Base-by-base conservation (phyloP, 1,139 yeast genomes). In the Magnusiomyces magnusii region DNA sequence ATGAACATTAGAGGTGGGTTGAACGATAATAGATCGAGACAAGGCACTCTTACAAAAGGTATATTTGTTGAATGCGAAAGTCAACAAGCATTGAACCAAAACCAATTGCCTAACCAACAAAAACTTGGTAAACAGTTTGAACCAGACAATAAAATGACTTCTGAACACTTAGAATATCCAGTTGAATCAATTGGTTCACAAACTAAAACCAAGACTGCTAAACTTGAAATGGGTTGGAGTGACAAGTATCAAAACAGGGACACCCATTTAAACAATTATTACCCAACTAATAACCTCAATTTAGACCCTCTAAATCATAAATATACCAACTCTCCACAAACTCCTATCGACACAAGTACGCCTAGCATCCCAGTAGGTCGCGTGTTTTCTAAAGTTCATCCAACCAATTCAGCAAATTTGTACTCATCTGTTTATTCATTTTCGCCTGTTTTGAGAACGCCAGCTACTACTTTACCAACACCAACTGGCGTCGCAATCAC, bases 41-140 rank as follows among this genome's bases (percentile, higher is more conserved):
- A 31, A 31, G 19, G 19, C 19, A n/a, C 17, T 9, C 44, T 39
- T 17, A 39, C 44, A 39, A 10, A 39, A 39, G 17, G 19, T 19
- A 39, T n/a, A 10, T 39, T 39, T 15, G 19, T n/a, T n/a, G n/a
- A n/a, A n/a, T n/a, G n/a, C n/a, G 36, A 13, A 31, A 31, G 13
- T 13, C 10, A 31, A 13, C 13, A n/a, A n/a, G n/a, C n/a, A n/a
- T n/a, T n/a, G n/a, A n/a, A 7, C 13, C 36, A 31, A 13, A 13
- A 7, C 36, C 36, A 31, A 31, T 31, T 13, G 7, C 36, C 36
- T 7, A 31, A 31, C 36, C 36, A 7, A 13, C 93, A 76, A 10
- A 13, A 31, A 31, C 36, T 31, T 31, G 36, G 36, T 7, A 13
- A 31, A 31, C 36, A 31, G 36, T 13, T 31, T 13, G 13, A 31